Evolutionary conservation across 306 rosid species (phyloP).

Genomic region (Calophaca sinica): DNA sequence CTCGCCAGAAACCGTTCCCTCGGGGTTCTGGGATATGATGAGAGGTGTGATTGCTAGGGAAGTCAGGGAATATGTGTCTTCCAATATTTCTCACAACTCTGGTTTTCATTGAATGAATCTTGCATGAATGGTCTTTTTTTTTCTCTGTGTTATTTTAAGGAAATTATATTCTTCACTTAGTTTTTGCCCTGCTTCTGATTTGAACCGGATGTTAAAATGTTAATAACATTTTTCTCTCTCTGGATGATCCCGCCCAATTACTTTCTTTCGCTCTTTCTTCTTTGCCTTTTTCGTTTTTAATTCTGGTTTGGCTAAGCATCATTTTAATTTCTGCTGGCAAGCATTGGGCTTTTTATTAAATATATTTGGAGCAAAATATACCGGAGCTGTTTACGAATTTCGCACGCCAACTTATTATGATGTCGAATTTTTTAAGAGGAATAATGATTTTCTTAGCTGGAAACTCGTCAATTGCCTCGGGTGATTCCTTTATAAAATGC

Average conservation of each 20-base stretch:
- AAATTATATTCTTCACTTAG: constrained; percentile 4
- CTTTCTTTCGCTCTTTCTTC: not conserved
- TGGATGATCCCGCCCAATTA: not conserved
- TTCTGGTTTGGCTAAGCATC: not conserved
- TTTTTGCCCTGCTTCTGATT: not conserved
- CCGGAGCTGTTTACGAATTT: too few relatives aligned
- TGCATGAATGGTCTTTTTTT: not conserved
- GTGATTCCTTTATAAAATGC: not conserved
- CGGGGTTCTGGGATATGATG: constrained; percentile 89
- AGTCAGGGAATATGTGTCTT: constrained; percentile 81
- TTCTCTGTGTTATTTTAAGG: not conserved
- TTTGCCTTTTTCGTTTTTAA: not conserved
- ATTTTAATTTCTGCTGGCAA: too few relatives aligned
- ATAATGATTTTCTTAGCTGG: constrained; percentile 18
- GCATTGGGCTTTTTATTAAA: too few relatives aligned
- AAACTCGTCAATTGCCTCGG: not conserved
- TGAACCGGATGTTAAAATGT: not conserved
- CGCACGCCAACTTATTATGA: too few relatives aligned
- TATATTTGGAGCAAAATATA: too few relatives aligned
- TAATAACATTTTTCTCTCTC: constrained; percentile 17
- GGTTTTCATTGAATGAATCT: constrained; percentile 43
- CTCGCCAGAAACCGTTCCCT: constrained; percentile 54
- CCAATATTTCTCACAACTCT: constrained; percentile 65
- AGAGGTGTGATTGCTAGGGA: constrained; percentile 84
- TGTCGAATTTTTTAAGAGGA: too few relatives aligned